Evolutionary conservation across 2,329 filamentous ascomycete genomes (phyloP).

Genomic region (Exophiala dermatitidis): DNA sequence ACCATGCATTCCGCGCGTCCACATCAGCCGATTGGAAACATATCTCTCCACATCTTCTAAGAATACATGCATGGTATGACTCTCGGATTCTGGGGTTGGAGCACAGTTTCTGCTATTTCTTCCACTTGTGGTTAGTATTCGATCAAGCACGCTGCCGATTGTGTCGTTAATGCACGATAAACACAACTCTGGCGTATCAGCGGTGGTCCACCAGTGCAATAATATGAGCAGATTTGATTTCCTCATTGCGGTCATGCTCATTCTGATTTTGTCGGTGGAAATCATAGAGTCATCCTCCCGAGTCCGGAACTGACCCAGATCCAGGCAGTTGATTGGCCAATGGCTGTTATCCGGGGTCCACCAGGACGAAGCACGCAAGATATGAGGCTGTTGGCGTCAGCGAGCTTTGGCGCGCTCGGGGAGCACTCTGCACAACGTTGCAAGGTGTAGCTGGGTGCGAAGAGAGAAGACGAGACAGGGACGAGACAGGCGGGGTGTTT

Average conservation of each 20-base stretch:
- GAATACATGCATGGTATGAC: not conserved
- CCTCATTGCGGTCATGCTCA: not conserved
- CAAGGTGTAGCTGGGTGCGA: no score
- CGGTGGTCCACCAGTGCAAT: not conserved
- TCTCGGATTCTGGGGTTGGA: not conserved
- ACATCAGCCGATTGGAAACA: not conserved
- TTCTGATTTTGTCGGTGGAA: not conserved
- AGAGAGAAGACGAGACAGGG: no score
- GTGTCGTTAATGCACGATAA: not conserved
- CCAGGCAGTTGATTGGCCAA: constrained; percentile 1
- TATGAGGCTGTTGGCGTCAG: constrained; percentile 6
- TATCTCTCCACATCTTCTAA: not conserved
- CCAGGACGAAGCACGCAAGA: constrained; percentile 2
- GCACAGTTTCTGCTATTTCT: not conserved
- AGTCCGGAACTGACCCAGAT: not conserved
- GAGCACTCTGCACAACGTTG: no score
- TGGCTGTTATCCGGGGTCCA: not conserved
- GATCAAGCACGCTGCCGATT: not conserved
- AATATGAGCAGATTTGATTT: not conserved
- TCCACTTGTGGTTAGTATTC: not conserved
- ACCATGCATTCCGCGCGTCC: not conserved
- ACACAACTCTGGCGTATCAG: not conserved
- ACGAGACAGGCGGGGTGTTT: no score
- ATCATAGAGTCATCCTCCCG: not conserved
- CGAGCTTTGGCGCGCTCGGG: not conserved